phyloP scores from a whole-genome alignment of 2,329 filamentous ascomycete species.

The Mycogone perniciosa region DNA sequence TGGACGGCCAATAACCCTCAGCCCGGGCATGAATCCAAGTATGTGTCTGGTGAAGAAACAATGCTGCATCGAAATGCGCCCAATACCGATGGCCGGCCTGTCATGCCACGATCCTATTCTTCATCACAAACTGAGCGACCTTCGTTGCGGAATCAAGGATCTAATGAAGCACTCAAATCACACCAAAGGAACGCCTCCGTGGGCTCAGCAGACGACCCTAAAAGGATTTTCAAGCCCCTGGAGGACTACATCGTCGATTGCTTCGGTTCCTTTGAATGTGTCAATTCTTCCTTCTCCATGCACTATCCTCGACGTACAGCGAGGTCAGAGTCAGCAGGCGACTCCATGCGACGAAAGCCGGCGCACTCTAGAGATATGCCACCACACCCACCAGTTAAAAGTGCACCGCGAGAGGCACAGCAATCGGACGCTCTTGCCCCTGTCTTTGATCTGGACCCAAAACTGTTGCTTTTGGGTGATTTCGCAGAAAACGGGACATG shows the following conservation, averaged over 20 bases:
- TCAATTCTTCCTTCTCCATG: slow-evolving; percentile 69
- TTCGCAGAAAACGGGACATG: slow-evolving; percentile 75
- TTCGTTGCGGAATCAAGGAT: slow-evolving; percentile 15
- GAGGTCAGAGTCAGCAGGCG: slow-evolving; percentile 17
- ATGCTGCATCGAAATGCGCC: slow-evolving; percentile 29
- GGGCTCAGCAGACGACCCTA: slow-evolving; percentile 33
- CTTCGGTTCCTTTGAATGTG: slow-evolving; percentile 61
- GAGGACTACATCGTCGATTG: slow-evolving; percentile 70
- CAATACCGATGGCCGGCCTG: slow-evolving; percentile 16
- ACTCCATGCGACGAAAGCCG: slow-evolving; percentile 24
- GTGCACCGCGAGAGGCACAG: slow-evolving; percentile 15
- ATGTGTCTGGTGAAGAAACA: slow-evolving; percentile 34
- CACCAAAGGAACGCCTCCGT: slow-evolving; percentile 16
- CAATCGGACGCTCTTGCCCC: slow-evolving; percentile 19
- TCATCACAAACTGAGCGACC: slow-evolving; percentile 39
- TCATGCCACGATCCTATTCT: slow-evolving; percentile 35
- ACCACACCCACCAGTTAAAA: slow-evolving; percentile 22
- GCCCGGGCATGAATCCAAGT: slow-evolving; percentile 13
- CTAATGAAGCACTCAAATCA: slow-evolving; percentile 14
- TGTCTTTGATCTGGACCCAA: slow-evolving; percentile 59
- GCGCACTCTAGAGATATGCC: slow-evolving; percentile 15
- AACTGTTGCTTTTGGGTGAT: slow-evolving; percentile 66
- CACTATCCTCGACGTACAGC: slow-evolving; percentile 35
- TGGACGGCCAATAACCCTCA: neutral
- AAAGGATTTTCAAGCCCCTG: slow-evolving; percentile 63